Evolutionary conservation across 306 rosid genomes (phyloP).

Genomic region (Vigna reflexopilosa): DNA sequence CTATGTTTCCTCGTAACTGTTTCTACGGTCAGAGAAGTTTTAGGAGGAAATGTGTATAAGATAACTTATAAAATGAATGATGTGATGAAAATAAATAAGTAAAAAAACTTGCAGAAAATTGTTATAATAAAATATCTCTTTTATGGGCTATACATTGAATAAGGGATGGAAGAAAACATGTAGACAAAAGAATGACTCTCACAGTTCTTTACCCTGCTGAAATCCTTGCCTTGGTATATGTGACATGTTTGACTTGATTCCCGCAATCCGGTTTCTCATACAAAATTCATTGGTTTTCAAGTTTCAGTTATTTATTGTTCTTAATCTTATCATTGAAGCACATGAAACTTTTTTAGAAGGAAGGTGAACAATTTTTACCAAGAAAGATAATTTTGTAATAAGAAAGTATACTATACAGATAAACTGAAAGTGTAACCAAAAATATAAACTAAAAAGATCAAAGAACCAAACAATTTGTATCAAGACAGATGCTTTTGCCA

Average conservation of each 20-base stretch:
- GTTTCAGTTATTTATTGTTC: not conserved
- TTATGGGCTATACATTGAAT: slow-evolving; percentile 50
- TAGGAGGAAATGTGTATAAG: not conserved
- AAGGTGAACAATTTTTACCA: not conserved
- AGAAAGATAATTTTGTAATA: not conserved
- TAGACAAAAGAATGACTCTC: slow-evolving; percentile 55
- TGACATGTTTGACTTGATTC: slow-evolving; percentile 43
- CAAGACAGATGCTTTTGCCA: not conserved
- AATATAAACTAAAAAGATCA: too few species aligned
- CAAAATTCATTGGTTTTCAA: slow-evolving; percentile 27
- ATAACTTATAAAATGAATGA: not conserved
- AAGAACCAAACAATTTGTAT: not conserved
- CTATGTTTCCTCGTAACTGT: not conserved
- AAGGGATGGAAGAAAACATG: slow-evolving; percentile 47
- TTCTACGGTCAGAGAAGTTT: not conserved
- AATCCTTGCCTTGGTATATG: slow-evolving; percentile 44
- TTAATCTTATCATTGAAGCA: not conserved
- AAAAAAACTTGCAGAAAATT: not conserved
- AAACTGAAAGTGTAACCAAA: not conserved
- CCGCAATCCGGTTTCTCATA: slow-evolving; percentile 18
- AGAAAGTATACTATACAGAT: not conserved
- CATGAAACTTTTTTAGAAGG: slow-evolving; percentile 8
- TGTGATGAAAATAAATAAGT: not conserved
- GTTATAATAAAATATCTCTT: not conserved
- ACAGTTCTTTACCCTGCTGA: slow-evolving; percentile 37